Evolutionary conservation across 139 green algal species (phyloP), one percentile per base, ranked within the genome.

Genomic region (Nannochloris sp.): DNA sequence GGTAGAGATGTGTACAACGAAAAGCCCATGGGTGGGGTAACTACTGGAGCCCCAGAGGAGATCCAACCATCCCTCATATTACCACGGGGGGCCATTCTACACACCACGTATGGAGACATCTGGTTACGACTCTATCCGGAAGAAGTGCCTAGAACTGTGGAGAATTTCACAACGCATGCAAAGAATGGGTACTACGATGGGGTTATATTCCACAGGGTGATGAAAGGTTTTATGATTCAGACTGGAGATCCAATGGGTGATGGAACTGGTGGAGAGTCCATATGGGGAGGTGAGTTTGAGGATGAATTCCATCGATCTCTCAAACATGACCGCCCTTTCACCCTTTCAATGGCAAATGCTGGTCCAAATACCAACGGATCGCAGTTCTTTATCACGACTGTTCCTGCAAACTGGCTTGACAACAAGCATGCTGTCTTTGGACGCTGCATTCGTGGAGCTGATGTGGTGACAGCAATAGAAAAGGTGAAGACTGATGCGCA

Each of bases 261-360:
- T 63, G 94, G 94, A 44, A 98, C 94, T 2, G 94, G 94, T 3
- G 94, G 94, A 19, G 78, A 90, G 70, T 94, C 82, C 59, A 97
- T 98, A 36, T 99, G 94, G 94, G 94, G 94, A 5, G 81, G 75
- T 4, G 90, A 98, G 65, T 99, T 99, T 78, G 85, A 91, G 64
- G 94, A 99, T 71, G 94, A 99, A 70, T 95, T 98, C 75, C 67
- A 84, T 68, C 76, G 85, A 24, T 82, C 76, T 56, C 69, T 97
- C 67, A 76, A 87, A 5, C 93, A 98, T 71, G 93, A 99, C 74
- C 73, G 86, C 2, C 85, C 84, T 14, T 85, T 81, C 60, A 89
- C 81, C 4, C 44, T 97, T 6, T 86, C 72, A 16, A 97, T 96
- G 88, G 90, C 90, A 25, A 96, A 96, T 60, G 85, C 87, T 16